Evolutionary conservation across 2,329 filamentous ascomycete species (phyloP).

Genomic region (Fusarium pseudograminearum): DNA sequence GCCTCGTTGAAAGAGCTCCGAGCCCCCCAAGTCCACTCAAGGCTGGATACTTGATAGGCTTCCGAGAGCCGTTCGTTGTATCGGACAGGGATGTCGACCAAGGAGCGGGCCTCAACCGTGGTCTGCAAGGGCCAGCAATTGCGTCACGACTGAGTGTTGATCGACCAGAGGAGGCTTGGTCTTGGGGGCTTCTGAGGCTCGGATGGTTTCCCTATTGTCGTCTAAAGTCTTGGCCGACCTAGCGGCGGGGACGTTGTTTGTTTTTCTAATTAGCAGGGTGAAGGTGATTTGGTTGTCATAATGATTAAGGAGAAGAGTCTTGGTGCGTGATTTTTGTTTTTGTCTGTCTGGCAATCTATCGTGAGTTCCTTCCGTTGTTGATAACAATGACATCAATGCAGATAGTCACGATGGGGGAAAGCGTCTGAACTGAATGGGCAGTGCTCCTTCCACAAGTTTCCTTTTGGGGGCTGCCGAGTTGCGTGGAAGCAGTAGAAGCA

Average conservation of each 20-base stretch:
- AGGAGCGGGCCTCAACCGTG: conserved; percentile 36
- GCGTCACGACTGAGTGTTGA: conserved; percentile 51
- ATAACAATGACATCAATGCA: conserved; percentile 39
- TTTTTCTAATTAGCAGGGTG: conserved; percentile 33
- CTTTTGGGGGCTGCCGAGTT: conserved; percentile 33
- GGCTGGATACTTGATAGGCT: conserved; percentile 24
- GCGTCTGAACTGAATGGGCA: neutral
- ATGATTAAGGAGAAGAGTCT: neutral
- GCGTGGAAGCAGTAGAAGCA: conserved; percentile 33
- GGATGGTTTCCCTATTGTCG: conserved; percentile 36
- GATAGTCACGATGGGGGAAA: conserved; percentile 9
- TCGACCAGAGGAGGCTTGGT: conserved; percentile 42
- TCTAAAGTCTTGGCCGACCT: conserved; percentile 38
- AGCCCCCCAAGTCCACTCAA: conserved; percentile 20
- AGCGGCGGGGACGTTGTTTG: conserved; percentile 37
- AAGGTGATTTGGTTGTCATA: conserved; percentile 20
- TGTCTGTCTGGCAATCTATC: neutral
- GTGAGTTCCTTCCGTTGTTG: neutral
- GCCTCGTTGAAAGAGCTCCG: conserved; percentile 16
- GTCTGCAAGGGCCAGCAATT: conserved; percentile 48
- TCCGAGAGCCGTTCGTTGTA: neutral
- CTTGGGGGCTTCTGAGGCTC: conserved; percentile 33
- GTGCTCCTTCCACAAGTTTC: conserved; percentile 21
- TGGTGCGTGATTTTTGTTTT: conserved; percentile 22
- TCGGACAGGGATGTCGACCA: conserved; percentile 14